Evolutionary conservation across 192 early-diverging fungal genomes (phyloP), one percentile per base, ranked within the genome.

Genomic region (Entophlyctis luteolus): DNA sequence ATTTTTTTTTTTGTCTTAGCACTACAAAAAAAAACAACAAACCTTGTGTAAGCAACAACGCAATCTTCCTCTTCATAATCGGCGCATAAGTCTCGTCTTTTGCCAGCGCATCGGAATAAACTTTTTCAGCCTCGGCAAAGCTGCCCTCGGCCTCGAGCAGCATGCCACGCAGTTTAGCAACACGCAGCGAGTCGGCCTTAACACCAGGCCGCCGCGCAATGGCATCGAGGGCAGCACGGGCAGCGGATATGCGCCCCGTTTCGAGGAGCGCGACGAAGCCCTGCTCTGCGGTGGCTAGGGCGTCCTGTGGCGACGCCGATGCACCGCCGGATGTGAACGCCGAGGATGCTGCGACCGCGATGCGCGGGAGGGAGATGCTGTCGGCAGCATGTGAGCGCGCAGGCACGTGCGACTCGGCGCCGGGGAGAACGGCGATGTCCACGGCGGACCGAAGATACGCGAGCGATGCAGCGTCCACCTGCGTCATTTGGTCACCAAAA

Each of bases 21-120:
- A n/a, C n/a, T n/a, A n/a, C n/a, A n/a, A n/a, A n/a, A n/a, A n/a
- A 53, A 53, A n/a, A 25, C 14, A 53, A 25, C 50, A 20, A 4
- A 12, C 87, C 90, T 58, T 87, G 81, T 3, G 87, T 62, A 49
- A 89, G 85, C 38, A 89, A 71, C 38, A 91, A 34, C 32, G 92
- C 90, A 47, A 95, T 83, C 36, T 88, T 76, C 14, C 96, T 88
- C 65, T 98, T 77, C 29, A 48, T 59, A 67, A 80, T 62, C 71
- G 81, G 80, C 33, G 91, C 82, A 59, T 96, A 93, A 33, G 89
- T 82, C 48, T 88, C 87, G 60, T 94, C 93, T 37, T 86, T 76
- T 33, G 81, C 74, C 6, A 96, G 74, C 58, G 91, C 88, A n/a
- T 79, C 71, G 35, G 85, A 72, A 74, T 96, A 96, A 16, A 93